These are phyloP conservation scores for Claviceps pazoutovae DNA, from an alignment of 2,329 filamentous ascomycete species.

Conservation along the genomic window DNA sequence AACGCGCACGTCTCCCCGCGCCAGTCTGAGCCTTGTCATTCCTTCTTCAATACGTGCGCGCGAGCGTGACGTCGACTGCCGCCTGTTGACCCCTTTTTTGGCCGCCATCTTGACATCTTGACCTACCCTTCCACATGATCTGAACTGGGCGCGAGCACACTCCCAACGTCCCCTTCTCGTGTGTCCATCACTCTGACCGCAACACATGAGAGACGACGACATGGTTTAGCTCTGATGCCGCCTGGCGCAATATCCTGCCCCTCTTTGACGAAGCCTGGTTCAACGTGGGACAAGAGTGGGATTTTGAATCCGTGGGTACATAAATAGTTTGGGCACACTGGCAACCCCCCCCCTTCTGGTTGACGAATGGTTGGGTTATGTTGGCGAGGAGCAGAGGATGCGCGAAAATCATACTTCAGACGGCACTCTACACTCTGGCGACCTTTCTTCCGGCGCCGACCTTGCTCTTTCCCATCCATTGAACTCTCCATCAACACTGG, in stretches of 20 bases:
- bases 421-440: not conserved
- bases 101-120: not conserved
- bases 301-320: not conserved
- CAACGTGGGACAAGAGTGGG: not conserved
- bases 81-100: no score
- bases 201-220: not conserved
- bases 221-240: slow-evolving; percentile 1
- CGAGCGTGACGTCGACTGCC: no score
- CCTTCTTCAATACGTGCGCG: no score
- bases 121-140: not conserved
- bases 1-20: no score
- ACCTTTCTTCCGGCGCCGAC: not conserved
- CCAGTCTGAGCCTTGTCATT: no score
- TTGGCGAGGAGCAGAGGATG: not conserved
- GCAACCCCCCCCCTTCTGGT: not conserved
- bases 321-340: slow-evolving; percentile 2
- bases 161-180: not conserved
- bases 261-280: not conserved
- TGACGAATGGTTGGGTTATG: not conserved
- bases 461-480: not conserved
- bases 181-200: not conserved
- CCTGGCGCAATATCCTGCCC: not conserved
- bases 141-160: not conserved
- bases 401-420: not conserved
- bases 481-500: not conserved